A percentile compares a stretch with the other conserved stretches of the same genome.
phyloP scores from a whole-genome alignment of 192 early-diverging fungal species.

The Entrophospora sp. region DNA sequence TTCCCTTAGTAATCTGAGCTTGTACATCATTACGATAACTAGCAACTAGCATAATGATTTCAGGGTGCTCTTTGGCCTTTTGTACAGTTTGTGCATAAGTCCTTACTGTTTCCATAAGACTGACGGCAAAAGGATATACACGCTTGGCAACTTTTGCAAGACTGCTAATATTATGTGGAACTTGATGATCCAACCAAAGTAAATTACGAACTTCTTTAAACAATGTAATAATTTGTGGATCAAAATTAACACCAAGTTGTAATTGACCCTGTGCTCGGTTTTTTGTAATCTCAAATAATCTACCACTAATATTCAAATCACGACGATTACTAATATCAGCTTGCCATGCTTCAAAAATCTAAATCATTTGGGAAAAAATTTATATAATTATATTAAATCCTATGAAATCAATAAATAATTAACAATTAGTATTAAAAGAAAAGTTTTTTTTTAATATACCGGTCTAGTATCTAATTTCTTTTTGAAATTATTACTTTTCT shows the following conservation, averaged over 20 bases:
- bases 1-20: slow-evolving; percentile 69
- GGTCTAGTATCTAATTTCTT: slow-evolving; percentile 90
- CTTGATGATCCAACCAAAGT: slow-evolving; percentile 86
- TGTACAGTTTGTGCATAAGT: slow-evolving; percentile 84
- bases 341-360: slow-evolving; percentile 88
- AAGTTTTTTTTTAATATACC: too few relatives aligned
- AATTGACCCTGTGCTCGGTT: slow-evolving; percentile 70
- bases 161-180: slow-evolving; percentile 83
- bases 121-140: slow-evolving; percentile 98
- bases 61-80: slow-evolving; percentile 66
- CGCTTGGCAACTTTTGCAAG: slow-evolving; percentile 92
- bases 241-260: slow-evolving; percentile 89
- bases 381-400: too few relatives aligned
- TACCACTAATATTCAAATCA: slow-evolving; percentile 77
- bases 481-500: slow-evolving; percentile 80
- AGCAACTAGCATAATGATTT: slow-evolving; percentile 73
- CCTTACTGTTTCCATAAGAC: slow-evolving; percentile 88
- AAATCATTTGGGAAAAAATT: too few relatives aligned
- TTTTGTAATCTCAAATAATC: slow-evolving; percentile 81
- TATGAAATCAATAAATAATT: too few relatives aligned
- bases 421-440: too few relatives aligned
- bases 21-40: slow-evolving; percentile 96
- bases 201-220: slow-evolving; percentile 99
- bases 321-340: slow-evolving; percentile 67
- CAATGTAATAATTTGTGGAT: slow-evolving; percentile 85